Evolutionary conservation across 352 stramenopile genomes (phyloP).

Genomic region (Pythium myriotylum): DNA sequence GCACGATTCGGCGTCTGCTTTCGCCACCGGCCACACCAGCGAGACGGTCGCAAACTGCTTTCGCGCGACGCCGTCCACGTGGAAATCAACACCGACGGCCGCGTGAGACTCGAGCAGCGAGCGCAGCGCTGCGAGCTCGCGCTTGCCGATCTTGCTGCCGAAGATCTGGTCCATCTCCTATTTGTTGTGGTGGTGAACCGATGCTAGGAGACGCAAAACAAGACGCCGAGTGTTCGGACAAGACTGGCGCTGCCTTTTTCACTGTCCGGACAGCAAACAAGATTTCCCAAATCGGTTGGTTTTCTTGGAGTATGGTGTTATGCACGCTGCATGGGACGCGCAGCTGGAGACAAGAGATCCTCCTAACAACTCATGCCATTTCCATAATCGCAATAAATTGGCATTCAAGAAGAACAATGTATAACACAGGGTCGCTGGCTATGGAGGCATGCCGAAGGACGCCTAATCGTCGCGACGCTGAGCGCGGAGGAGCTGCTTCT

Average conservation of each 20-base stretch:
- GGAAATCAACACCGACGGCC: constrained; percentile 19
- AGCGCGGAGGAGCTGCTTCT: constrained; percentile 72
- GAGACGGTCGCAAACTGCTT: constrained; percentile 12
- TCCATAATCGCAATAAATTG: too few relatives aligned
- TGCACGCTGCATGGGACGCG: too few relatives aligned
- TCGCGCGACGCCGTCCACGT: constrained; percentile 1
- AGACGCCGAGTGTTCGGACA: too few relatives aligned
- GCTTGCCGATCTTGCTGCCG: constrained; percentile 1
- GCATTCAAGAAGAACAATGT: too few relatives aligned
- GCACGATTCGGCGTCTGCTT: background rate
- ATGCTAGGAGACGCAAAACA: background rate
- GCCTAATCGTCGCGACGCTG: constrained; percentile 66
- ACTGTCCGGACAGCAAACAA: too few relatives aligned
- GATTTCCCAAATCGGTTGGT: too few relatives aligned
- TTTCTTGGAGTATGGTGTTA: too few relatives aligned
- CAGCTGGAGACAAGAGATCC: too few relatives aligned
- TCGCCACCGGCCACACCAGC: constrained; percentile 15
- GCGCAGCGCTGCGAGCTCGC: constrained; percentile 8
- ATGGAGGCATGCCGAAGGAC: too few relatives aligned
- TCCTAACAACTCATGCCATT: too few relatives aligned
- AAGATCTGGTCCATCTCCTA: constrained; percentile 16
- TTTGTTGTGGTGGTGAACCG: background rate
- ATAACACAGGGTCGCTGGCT: too few relatives aligned
- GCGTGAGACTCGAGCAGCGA: constrained; percentile 9
- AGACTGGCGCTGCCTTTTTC: too few relatives aligned